A percentile compares a stretch with the other conserved stretches of the same genome.
These are phyloP conservation scores for Candida gigantensis DNA, from an alignment of 1,139 yeast genomes.

Conservation along the genomic window DNA sequence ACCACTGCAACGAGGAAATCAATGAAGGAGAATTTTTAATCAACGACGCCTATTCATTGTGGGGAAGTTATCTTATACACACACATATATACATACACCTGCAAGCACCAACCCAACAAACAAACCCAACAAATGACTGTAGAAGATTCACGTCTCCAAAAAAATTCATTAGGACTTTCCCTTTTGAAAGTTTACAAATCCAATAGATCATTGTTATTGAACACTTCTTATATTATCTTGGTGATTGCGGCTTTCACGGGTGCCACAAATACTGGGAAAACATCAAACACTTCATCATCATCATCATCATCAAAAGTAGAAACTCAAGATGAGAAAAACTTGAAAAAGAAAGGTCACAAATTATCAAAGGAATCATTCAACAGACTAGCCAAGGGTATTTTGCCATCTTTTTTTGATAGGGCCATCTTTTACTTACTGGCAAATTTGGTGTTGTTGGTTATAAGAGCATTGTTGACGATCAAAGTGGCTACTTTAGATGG, in stretches of 20 bases:
- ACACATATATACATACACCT: not conserved
- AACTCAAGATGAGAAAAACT: slow-evolving; percentile 11
- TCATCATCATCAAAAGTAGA: slow-evolving; percentile 3
- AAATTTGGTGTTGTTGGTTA: slow-evolving; percentile 63
- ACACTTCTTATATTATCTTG: slow-evolving; percentile 49
- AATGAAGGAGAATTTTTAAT: too few relatives aligned
- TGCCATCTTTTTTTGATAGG: slow-evolving; percentile 36
- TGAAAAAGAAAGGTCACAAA: slow-evolving; percentile 26
- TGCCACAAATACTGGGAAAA: slow-evolving; percentile 34
- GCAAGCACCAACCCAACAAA: not conserved
- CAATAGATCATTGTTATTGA: slow-evolving; percentile 49
- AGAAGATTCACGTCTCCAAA: slow-evolving; percentile 8
- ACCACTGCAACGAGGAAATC: too few relatives aligned
- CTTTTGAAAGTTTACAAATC: slow-evolving; percentile 42
- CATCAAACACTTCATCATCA: slow-evolving; percentile 7
- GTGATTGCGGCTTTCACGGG: slow-evolving; percentile 49
- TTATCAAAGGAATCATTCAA: slow-evolving; percentile 36
- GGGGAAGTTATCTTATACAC: not conserved
- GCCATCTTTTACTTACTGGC: slow-evolving; percentile 46
- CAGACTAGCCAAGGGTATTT: slow-evolving; percentile 37
- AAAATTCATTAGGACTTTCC: slow-evolving; percentile 20
- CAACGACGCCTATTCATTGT: too few relatives aligned
- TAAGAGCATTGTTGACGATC: slow-evolving; percentile 74
- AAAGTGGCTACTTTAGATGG: slow-evolving; percentile 91
- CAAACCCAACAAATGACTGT: slow-evolving; percentile 7